Evolutionary conservation across 768 basidiomycete genomes (phyloP), one percentile per base, ranked within the genome.

Genomic region (Daedaleopsis sinensis): DNA sequence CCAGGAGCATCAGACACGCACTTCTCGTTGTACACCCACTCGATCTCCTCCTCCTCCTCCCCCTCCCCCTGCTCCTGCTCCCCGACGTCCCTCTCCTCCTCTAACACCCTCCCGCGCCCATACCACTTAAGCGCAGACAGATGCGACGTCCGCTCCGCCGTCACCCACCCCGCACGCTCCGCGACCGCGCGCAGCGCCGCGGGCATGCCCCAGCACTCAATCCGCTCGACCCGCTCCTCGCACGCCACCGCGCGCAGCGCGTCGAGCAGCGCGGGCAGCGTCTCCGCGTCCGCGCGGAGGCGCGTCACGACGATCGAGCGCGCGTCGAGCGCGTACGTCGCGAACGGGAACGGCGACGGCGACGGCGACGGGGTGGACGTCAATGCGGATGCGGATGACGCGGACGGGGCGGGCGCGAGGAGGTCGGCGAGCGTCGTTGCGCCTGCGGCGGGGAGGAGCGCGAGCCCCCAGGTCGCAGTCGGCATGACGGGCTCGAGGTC

Each of bases 401-500:
- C 27, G 27, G 27, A 32, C 4, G 27, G 27, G 27, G 27, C 27
- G 7, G 27, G 44, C 9, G 4, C 18, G 5, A 46, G 44, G n/a
- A 21, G 16, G 44, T 46, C 44, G 44, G n/a, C 4, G 21, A 46
- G 44, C 0, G 44, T 18, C 21, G 9, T 2, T 18, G 44, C 44
- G 7, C 21, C 47, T 15, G 39, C 2, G 47, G 19, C 23, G 8
- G 60, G 65, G 24, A 63, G 58, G 12, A 66, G 23, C 1, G 52
- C 59, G 18, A 77, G 62, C 44, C 78, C 78, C 75, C 74, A 79
- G 5, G 48, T 53, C 5, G 66, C 44, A 2, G 46, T 38, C 12
- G 55, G 68, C 11, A 56, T 61, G 27, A 56, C 50, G 3, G 58
- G 64, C 19, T 23, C 68, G 15, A 61, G 32, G 36, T 63, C 66